phyloP scores from a whole-genome alignment of 2,329 filamentous ascomycete species.

The Phyllosticta ampelicida region DNA sequence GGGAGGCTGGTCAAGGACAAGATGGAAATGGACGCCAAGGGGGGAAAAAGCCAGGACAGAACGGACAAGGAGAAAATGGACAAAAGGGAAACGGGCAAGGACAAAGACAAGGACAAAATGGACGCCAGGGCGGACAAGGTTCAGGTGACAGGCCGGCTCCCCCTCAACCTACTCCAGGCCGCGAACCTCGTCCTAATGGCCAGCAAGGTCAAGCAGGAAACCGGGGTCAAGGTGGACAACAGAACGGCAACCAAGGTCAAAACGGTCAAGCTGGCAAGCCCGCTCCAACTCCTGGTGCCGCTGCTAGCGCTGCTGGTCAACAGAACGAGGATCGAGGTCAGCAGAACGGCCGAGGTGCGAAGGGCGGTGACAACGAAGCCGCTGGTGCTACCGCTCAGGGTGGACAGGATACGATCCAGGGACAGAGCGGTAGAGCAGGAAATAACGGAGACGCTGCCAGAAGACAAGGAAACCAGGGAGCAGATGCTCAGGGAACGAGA shows the following conservation, averaged over 20 bases:
- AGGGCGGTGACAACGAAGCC: neutral
- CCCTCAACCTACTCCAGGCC: too few relatives aligned
- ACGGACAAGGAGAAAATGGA: neutral
- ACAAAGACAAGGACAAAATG: neutral
- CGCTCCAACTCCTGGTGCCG: neutral
- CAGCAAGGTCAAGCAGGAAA: neutral
- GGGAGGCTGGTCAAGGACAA: neutral
- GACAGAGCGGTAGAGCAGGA: neutral
- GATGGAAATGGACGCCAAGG: neutral
- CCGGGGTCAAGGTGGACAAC: neutral
- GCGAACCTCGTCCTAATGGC: neutral
- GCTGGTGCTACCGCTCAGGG: neutral
- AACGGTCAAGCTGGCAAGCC: neutral
- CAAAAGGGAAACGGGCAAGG: neutral
- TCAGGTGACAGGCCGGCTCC: too few relatives aligned
- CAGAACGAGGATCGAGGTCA: neutral
- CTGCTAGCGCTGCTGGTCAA: neutral
- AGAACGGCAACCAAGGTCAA: neutral
- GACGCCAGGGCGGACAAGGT: neutral
- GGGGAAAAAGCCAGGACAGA: neutral
- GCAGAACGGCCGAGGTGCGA: neutral
- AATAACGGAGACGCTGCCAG: neutral
- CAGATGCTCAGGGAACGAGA: slow-evolving; percentile 17
- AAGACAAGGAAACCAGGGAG: neutral
- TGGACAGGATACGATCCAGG: neutral